phyloP scores from a whole-genome alignment of 768 basidiomycete species.

The Naematelia encephala region DNA sequence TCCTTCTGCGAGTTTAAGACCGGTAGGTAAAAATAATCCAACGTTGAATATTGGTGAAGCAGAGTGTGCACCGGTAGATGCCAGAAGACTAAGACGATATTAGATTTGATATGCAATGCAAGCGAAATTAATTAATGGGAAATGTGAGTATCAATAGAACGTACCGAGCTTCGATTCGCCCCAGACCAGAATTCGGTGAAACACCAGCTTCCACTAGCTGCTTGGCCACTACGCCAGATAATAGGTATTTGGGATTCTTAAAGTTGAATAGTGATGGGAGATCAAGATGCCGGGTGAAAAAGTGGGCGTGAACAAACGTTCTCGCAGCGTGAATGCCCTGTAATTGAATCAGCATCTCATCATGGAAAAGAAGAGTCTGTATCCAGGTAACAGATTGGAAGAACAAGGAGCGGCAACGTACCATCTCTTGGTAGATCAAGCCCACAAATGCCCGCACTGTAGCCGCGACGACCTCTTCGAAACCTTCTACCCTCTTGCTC shows the following conservation, averaged over 20 bases:
- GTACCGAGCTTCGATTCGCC: slow-evolving; percentile 56
- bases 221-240: slow-evolving; percentile 68
- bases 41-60: slow-evolving; percentile 92
- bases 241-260: slow-evolving; percentile 71
- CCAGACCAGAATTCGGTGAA: slow-evolving; percentile 10
- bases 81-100: slow-evolving; percentile 53
- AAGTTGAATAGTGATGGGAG: slow-evolving; percentile 75
- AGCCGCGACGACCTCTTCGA: slow-evolving; percentile 83
- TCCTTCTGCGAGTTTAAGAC: slow-evolving; percentile 84
- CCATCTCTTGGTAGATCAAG: slow-evolving; percentile 81
- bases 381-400: background rate
- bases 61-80: slow-evolving; percentile 86
- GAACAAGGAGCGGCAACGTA: slow-evolving; percentile 46
- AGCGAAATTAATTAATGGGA: background rate
- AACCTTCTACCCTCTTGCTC: slow-evolving; percentile 43
- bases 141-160: slow-evolving; percentile 22
- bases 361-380: too few species aligned
- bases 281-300: slow-evolving; percentile 81
- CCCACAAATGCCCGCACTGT: slow-evolving; percentile 83
- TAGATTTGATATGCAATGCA: background rate
- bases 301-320: slow-evolving; percentile 81
- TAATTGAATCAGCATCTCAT: background rate
- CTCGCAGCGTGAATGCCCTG: slow-evolving; percentile 71
- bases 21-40: slow-evolving; percentile 76
- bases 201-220: slow-evolving; percentile 61